Evolutionary conservation across 2,329 filamentous ascomycete genomes (phyloP).

Genomic region (Sporothrix mexicana): DNA sequence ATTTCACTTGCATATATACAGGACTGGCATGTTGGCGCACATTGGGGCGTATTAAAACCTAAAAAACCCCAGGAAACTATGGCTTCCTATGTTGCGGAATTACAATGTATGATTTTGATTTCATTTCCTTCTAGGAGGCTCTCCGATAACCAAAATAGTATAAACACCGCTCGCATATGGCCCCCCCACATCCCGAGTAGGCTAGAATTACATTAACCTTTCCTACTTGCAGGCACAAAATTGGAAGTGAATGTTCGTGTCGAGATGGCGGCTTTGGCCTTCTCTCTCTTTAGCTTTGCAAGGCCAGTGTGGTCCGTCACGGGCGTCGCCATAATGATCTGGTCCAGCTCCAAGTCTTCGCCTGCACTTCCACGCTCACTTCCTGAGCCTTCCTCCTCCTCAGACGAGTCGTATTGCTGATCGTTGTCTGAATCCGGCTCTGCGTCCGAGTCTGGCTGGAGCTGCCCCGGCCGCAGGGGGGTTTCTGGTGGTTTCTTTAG

Average conservation of each 20-base stretch:
- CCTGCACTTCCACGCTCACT: slow-evolving; percentile 53
- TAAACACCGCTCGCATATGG: too few species aligned
- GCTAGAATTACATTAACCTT: slow-evolving; percentile 45
- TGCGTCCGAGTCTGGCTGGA: slow-evolving; percentile 67
- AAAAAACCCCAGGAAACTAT: too few species aligned
- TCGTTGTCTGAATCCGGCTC: slow-evolving; percentile 73
- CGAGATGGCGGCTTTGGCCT: slow-evolving; percentile 54
- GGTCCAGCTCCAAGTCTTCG: slow-evolving; percentile 83
- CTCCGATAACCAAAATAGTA: too few species aligned
- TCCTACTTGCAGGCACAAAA: slow-evolving; percentile 55
- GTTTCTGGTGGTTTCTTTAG: slow-evolving; percentile 65
- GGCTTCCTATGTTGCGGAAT: too few species aligned
- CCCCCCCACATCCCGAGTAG: too few species aligned
- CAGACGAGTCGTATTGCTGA: slow-evolving; percentile 31
- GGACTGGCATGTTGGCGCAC: too few species aligned
- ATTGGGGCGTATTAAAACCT: too few species aligned
- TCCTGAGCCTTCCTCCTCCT: neutral
- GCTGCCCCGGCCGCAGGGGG: slow-evolving; percentile 64
- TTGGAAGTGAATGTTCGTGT: slow-evolving; percentile 60
- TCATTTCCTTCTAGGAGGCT: too few species aligned
- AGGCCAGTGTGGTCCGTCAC: slow-evolving; percentile 83
- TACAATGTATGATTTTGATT: too few species aligned
- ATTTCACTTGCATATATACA: neutral
- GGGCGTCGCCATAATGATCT: slow-evolving; percentile 89
- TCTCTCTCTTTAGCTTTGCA: slow-evolving; percentile 61